Base-by-base conservation (phyloP, 192 early-diverging fungal genomes). In the Mortierella claussenii region DNA sequence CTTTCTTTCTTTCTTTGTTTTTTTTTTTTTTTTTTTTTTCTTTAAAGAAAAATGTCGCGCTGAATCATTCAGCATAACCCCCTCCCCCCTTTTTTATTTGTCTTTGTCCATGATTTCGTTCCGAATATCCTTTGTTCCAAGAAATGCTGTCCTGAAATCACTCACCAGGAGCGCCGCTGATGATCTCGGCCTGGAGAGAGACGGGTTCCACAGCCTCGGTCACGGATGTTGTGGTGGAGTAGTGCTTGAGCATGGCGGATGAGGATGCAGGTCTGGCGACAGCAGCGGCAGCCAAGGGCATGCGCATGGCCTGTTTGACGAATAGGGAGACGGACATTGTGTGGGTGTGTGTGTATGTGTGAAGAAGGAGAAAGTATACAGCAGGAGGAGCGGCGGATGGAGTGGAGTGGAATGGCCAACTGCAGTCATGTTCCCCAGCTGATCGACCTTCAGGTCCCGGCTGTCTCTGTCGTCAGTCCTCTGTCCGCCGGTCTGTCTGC, bases 141-240 rank as follows among this genome's bases (percentile, higher is more conserved):
- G 11, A 13, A 18, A n/a, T 31, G 20, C 18, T 31, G 1, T 32
- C 20, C 23, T 4, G 10, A 9, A 15, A 50, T 20, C 27, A 75
- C 71, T 75, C 71, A 75, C 71, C 71, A 66, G 71, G 71, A 34
- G 71, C 71, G 54, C 71, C 71, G 45, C 71, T 75, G 63, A 75
- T 47, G 63, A 75, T 75, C 57, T 75, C 71, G 33, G 71, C 71
- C 63, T 75, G 71, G 44, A 75, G 62, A 26, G 63, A 37, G 40
- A 60, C 56, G 33, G 61, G 55, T 33, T 65, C 71, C 57, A 50
- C 36, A 3, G 63, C 48, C 57, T 75, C 71, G 2, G 51, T 75
- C 32, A 75, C 71, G 33, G 71, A 52, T 23, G 71, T 75, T 13
- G 71, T 60, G 52, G 36, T 44, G 10, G 27, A 44, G 50, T 75